These are phyloP conservation scores for Yarrowia sp. DNA, from an alignment of 805 yeast genomes.

Conservation along the genomic window DNA sequence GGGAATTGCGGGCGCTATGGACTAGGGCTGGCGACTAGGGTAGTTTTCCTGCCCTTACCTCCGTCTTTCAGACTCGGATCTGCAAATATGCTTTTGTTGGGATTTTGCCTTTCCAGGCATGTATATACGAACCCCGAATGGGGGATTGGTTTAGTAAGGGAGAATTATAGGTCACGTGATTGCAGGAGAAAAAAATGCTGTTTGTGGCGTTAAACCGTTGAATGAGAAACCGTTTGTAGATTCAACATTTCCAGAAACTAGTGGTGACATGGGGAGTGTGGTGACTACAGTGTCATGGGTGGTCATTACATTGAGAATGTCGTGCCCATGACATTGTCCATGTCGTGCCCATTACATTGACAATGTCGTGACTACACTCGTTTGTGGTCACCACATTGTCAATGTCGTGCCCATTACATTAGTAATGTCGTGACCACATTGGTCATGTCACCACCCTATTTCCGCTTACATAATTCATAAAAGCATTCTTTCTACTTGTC, in stretches of 20 bases:
- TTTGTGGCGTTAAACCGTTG: too few species aligned
- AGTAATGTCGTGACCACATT: background rate
- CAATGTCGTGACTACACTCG: background rate
- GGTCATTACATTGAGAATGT: background rate
- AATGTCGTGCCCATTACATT: background rate
- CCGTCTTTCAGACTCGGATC: conserved; percentile 27
- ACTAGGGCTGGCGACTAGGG: too few species aligned
- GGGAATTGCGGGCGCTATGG: too few species aligned
- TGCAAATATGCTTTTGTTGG: conserved; percentile 32
- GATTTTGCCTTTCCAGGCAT: conserved; percentile 37
- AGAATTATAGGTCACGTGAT: too few species aligned
- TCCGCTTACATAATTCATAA: background rate
- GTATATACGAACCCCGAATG: conserved; percentile 28
- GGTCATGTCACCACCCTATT: background rate
- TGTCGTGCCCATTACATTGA: background rate
- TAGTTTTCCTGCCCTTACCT: background rate
- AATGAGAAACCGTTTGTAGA: too few species aligned
- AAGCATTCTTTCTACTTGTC: background rate
- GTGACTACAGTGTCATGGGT: background rate
- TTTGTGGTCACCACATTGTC: background rate
- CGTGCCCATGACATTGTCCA: background rate
- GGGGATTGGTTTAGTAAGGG: background rate
- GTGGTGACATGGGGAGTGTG: background rate
- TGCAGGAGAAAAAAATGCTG: too few species aligned
- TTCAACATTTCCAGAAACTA: too few species aligned